Evolutionary conservation across 2,329 filamentous ascomycete species (phyloP), one percentile per base, ranked within the genome.

Genomic region (Cercospora nicotianae): DNA sequence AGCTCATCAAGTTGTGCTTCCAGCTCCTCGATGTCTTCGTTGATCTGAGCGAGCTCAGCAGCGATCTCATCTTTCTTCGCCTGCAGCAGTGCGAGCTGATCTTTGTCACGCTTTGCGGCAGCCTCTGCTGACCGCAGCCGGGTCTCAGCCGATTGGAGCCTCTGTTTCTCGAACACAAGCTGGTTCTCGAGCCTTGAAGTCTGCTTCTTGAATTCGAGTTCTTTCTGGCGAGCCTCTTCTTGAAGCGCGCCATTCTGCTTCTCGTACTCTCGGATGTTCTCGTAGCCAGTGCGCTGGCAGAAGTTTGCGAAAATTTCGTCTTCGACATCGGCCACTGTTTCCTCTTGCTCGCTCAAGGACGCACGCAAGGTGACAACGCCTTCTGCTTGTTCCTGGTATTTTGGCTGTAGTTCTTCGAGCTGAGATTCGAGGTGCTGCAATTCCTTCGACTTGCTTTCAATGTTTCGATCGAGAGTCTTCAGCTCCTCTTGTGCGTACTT

Each of bases 231-330:
- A 55, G 92, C 91, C 78, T 98, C 93, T 78, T 97, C 92, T 79
- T 98, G 94, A 60, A 96, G 83, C 51, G 91, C 93, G 60, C 95
- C 94, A 80, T 98, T 95, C 73, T 96, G 94, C 28, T 91, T 91
- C 78, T 98, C 93, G 75, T 98, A 99, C 67, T 93, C 91, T 67
- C 94, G 91, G 71, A 99, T 96, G 75, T 96, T 90, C 67, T 87
- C 85, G 78, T 97, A 98, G 0, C 94, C 93, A 20, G 97, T 87
- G 65, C 91, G 88, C 74, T 89, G 87, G 81, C 95, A 99, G 81
- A 99, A 99, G 48, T 85, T 85, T 23, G 85, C 85, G 79, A 97
- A 99, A 31, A 99, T 86, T 73, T 93, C 87, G 77, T 99, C 95
- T 77, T 97, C 93, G 18, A 97, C 91, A 64, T 88, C 86, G 53